phyloP scores from a whole-genome alignment of 345 rosid species.

The Bruguiera parviflora region DNA sequence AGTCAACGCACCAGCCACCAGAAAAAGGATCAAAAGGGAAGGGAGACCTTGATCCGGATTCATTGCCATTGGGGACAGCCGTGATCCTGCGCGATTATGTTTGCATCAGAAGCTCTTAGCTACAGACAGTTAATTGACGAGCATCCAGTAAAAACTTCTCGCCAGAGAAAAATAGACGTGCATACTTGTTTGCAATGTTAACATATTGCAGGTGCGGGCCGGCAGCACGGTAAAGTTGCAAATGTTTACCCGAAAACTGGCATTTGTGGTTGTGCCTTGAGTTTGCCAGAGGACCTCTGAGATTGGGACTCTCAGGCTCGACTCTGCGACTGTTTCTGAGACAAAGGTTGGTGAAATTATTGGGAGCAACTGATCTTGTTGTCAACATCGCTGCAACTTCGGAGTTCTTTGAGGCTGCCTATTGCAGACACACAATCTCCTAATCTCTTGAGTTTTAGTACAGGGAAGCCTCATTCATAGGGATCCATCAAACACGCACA shows the following conservation, averaged over 20 bases:
- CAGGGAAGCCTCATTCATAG: too few species aligned
- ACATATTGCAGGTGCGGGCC: background rate
- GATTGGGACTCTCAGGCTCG: background rate
- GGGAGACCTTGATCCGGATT: background rate
- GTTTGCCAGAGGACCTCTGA: background rate
- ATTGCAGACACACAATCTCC: background rate
- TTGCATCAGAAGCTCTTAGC: background rate
- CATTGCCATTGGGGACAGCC: background rate
- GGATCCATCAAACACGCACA: too few species aligned
- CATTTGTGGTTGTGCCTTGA: background rate
- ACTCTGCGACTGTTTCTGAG: background rate
- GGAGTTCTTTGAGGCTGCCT: background rate
- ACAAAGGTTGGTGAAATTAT: background rate
- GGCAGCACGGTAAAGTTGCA: background rate
- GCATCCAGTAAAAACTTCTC: background rate
- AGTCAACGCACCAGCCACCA: conserved; percentile 1
- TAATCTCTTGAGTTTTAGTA: too few species aligned
- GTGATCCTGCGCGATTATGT: background rate
- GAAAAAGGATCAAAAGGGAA: background rate
- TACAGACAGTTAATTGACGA: background rate
- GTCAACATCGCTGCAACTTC: conserved; percentile 1
- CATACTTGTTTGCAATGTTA: background rate
- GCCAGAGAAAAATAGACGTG: background rate
- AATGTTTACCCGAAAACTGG: background rate
- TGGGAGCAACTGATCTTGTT: conserved; percentile 4